Conservation (phyloP, 2,329 filamentous ascomycete species). For the Sarocladiaceae sp. region DNA sequence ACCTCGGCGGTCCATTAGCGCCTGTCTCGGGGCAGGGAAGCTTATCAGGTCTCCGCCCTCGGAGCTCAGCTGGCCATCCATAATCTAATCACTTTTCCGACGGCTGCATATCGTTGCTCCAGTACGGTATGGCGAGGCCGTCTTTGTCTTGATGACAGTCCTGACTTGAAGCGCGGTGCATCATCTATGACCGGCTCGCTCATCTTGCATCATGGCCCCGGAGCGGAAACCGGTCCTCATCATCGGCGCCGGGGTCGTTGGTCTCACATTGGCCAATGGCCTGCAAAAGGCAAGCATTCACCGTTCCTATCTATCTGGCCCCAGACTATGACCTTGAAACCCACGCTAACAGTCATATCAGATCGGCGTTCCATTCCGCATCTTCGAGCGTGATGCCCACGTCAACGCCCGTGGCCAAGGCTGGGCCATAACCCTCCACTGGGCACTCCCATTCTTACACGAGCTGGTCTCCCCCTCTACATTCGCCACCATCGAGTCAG, state of each 20-base stretch:
- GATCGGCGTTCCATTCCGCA: constrained; percentile 1
- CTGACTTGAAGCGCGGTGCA: background rate
- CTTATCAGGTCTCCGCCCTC: too few species aligned
- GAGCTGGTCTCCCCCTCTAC: constrained; percentile 21
- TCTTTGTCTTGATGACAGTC: background rate
- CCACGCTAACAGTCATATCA: background rate
- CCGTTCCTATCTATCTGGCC: too few species aligned
- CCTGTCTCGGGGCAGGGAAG: too few species aligned
- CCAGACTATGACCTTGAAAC: too few species aligned
- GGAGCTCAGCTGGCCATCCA: background rate
- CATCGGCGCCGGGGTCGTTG: constrained; percentile 56
- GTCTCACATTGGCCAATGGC: constrained; percentile 54
- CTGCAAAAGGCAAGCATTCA: constrained; percentile 25
- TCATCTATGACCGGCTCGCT: too few species aligned
- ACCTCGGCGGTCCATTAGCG: background rate
- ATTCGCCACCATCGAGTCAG: constrained; percentile 18
- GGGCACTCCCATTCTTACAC: constrained; percentile 38
- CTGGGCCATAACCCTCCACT: constrained; percentile 59
- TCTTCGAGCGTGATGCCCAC: constrained; percentile 19
- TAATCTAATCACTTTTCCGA: constrained; percentile 2
- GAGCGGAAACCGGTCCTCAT: constrained; percentile 20
- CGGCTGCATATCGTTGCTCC: background rate
- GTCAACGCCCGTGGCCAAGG: constrained; percentile 34
- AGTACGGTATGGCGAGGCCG: background rate
- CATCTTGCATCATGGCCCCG: background rate